Evolutionary conservation across 1,139 yeast genomes (phyloP).

Genomic region (Sugiyamaella sp.): DNA sequence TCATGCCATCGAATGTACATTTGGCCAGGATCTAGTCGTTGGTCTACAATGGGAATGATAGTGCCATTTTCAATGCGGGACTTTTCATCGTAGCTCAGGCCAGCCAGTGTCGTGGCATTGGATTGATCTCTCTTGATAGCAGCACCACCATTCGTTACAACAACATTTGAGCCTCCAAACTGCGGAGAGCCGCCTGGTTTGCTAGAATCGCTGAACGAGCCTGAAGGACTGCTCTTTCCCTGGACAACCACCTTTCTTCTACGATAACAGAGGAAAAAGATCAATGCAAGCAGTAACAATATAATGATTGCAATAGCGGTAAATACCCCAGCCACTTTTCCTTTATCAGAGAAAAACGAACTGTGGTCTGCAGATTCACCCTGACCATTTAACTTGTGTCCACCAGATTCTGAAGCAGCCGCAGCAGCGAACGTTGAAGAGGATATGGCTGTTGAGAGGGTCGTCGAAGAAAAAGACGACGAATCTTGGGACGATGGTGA

Average conservation of each 20-base stretch:
- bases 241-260: conserved; percentile 29
- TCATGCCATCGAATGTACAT: conserved; percentile 57
- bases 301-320: conserved; percentile 66
- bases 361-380: conserved; percentile 23
- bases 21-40: conserved; percentile 67
- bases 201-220: conserved; percentile 19
- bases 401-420: conserved; percentile 36
- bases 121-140: conserved; percentile 33
- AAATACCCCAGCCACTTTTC: conserved; percentile 75
- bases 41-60: conserved; percentile 58
- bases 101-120: conserved; percentile 34
- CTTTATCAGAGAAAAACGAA: conserved; percentile 56
- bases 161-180: conserved; percentile 19
- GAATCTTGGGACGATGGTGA: conserved; percentile 14
- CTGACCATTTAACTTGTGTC: conserved; percentile 6
- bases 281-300: conserved; percentile 45
- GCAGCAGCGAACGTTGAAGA: conserved; percentile 26
- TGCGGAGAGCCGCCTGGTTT: conserved; percentile 16
- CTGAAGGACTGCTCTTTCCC: conserved; percentile 28
- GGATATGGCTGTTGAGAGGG: conserved; percentile 22
- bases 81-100: conserved; percentile 35
- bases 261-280: conserved; percentile 37
- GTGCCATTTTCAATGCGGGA: conserved; percentile 19
- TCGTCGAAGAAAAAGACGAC: conserved; percentile 17
- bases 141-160: conserved; percentile 24